Evolutionary conservation across 1,284 basidiomycete genomes (phyloP), one percentile per base, ranked within the genome.

Genomic region (Peniophora sp.): DNA sequence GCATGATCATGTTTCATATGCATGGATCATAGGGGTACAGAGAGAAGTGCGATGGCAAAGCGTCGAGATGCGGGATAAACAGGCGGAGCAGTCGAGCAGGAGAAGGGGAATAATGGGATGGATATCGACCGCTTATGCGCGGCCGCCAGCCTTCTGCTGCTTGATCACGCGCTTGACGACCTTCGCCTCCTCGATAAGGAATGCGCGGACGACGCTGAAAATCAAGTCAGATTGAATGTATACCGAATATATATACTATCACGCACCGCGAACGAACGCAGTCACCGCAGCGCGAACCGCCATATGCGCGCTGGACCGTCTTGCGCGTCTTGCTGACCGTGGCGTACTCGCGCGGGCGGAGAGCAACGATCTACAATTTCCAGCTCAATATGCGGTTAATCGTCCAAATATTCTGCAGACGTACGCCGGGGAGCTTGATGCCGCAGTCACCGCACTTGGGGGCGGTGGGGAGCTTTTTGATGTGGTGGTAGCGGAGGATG

Each of bases 111-210:
- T n/a, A 5, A 32, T 32, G 27, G 27, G 27, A 32, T 32, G 27
- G 27, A 32, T 32, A n/a, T 32, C 27, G 8, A 20, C 37, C 18
- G 37, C 37, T 41, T 20, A 54, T 51, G 52, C 62, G 58, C 60
- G 59, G 52, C 63, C 62, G 51, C 62, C 61, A 17, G 44, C 36
- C 66, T 78, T 80, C 69, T 88, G 85, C 63, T 87, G 88, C 82
- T 97, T 97, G 80, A 98, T 92, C 60, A 99, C 95, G 75, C 85
- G 90, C 88, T 99, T 99, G 68, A 99, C 96, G 63, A 99, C 98
- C 83, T 98, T 99, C 47, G 96, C 96, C 79, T 99, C 95, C 79
- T 99, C 97, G 52, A 99, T 92, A 57, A 99, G 76, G 86, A 99
- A 99, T 57, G 97, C 95, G 55, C 97, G 92, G 65, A 99, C 88